Evolutionary conservation across 2,329 filamentous ascomycete species (phyloP).

Genomic region (Bisporella sp.): DNA sequence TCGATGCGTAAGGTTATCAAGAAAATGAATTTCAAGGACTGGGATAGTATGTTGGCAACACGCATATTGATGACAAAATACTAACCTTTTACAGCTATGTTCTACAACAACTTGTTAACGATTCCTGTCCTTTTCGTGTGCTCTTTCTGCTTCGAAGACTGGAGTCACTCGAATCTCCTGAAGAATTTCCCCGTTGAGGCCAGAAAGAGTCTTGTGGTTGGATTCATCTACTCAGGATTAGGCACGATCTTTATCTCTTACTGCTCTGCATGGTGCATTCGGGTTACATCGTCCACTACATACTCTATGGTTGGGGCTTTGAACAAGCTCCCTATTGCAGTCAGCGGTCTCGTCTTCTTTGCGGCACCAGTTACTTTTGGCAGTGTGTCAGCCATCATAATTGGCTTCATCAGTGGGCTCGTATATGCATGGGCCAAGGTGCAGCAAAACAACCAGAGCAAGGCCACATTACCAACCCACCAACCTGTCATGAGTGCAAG

Average conservation of each 20-base stretch:
- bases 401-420: constrained; percentile 88
- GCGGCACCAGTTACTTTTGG: constrained; percentile 87
- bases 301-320: constrained; percentile 98
- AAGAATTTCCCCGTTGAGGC: constrained; percentile 83
- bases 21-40: constrained; percentile 99
- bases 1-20: constrained; percentile 98
- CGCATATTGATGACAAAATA: background rate
- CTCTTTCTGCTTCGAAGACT: constrained; percentile 83
- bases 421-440: constrained; percentile 87
- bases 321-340: constrained; percentile 94
- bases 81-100: constrained; percentile 69
- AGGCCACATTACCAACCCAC: constrained; percentile 60
- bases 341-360: constrained; percentile 93
- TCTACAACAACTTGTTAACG: constrained; percentile 97
- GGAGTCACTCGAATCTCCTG: constrained; percentile 76
- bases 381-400: constrained; percentile 81
- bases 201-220: constrained; percentile 72
- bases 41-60: constrained; percentile 71
- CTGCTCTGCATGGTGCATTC: constrained; percentile 97
- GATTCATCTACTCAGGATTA: constrained; percentile 91
- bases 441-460: constrained; percentile 62
- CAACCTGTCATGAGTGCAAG: constrained; percentile 78
- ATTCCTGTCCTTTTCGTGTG: constrained; percentile 83
- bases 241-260: constrained; percentile 98
- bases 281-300: constrained; percentile 92